These are phyloP conservation scores for Tetracentron sinense DNA, from an alignment of 164 flowering plant species.

Conservation along the genomic window DNA sequence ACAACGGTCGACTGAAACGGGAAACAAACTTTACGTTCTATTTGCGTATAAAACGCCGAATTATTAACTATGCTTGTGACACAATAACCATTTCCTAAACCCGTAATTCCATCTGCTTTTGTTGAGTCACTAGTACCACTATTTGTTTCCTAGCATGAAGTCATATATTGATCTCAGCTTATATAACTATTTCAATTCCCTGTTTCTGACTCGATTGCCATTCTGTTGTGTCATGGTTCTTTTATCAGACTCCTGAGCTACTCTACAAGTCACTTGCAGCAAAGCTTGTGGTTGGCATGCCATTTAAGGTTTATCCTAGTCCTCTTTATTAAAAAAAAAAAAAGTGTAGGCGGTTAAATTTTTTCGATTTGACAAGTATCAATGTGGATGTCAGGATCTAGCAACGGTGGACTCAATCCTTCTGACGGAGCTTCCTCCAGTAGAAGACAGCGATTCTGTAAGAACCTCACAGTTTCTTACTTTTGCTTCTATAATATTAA, in stretches of 20 bases:
- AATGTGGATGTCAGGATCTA: slow-evolving; percentile 55
- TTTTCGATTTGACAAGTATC: background rate
- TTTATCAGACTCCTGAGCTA: slow-evolving; percentile 71
- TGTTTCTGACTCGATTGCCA: background rate
- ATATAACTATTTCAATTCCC: background rate
- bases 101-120: too few relatives aligned
- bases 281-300: slow-evolving; percentile 96
- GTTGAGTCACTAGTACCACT: too few relatives aligned
- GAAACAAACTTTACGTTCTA: too few relatives aligned
- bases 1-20: too few relatives aligned
- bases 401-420: slow-evolving; percentile 95
- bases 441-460: slow-evolving; percentile 74
- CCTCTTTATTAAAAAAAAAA: background rate
- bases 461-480: slow-evolving; percentile 19
- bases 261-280: slow-evolving; percentile 86
- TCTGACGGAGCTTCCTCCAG: slow-evolving; percentile 81
- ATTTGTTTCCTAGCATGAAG: background rate
- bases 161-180: background rate
- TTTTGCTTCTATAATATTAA: background rate
- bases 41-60: too few relatives aligned
- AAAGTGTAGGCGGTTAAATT: background rate
- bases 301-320: slow-evolving; percentile 70
- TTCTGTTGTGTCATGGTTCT: slow-evolving; percentile 8
- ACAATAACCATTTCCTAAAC: too few relatives aligned
- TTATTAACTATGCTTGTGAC: too few relatives aligned